phyloP scores from a whole-genome alignment of 345 rosid species.

The Acer saccharum region DNA sequence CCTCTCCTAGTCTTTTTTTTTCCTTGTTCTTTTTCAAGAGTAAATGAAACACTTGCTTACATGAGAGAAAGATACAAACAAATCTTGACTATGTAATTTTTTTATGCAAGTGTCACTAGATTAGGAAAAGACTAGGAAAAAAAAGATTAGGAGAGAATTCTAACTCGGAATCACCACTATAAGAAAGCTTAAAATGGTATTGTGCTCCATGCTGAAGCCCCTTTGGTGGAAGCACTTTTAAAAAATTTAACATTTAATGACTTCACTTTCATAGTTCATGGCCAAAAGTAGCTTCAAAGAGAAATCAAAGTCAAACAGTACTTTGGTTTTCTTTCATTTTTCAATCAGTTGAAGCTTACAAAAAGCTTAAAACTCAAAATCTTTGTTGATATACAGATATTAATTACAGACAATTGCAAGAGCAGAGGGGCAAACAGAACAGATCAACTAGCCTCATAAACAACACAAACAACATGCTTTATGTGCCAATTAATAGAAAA shows the following conservation, averaged over 20 bases:
- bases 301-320: neutral
- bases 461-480: neutral
- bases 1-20: too few species aligned
- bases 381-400: neutral
- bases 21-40: too few species aligned
- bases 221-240: neutral
- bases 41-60: too few species aligned
- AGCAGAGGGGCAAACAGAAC: neutral
- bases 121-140: too few species aligned
- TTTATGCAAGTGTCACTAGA: too few species aligned
- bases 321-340: neutral
- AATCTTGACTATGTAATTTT: too few species aligned
- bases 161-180: neutral
- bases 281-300: neutral
- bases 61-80: too few species aligned
- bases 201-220: neutral
- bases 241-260: neutral
- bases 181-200: neutral
- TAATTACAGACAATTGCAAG: neutral
- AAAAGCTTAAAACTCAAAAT: neutral
- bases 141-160: too few species aligned
- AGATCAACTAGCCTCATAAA: neutral
- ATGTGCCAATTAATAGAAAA: neutral
- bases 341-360: neutral
- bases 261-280: slow-evolving; percentile 4